Conservation (phyloP, 441 rosid genomes). For the Dalechampia spathulata region DNA sequence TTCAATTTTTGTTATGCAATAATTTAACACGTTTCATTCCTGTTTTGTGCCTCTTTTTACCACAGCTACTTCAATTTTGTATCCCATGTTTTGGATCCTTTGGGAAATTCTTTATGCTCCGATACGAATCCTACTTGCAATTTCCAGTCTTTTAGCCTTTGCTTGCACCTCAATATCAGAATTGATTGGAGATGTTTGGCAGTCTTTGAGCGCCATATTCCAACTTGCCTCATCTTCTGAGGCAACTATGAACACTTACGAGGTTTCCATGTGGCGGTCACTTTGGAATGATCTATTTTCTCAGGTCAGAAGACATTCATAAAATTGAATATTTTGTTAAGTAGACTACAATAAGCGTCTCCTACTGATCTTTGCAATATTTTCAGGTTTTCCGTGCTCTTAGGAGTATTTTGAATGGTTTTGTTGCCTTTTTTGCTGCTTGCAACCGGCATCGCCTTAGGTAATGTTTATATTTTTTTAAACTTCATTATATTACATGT, state of each 20-base stretch:
- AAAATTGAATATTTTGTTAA: not conserved
- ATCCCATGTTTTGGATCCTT: slow-evolving; percentile 53
- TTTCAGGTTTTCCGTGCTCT: slow-evolving; percentile 88
- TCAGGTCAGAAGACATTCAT: slow-evolving; percentile 42
- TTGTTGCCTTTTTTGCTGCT: slow-evolving; percentile 76
- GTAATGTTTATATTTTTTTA: slow-evolving; percentile 29
- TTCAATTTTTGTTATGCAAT: not conserved
- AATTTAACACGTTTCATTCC: not conserved
- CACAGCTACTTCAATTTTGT: slow-evolving; percentile 53
- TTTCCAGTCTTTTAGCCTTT: slow-evolving; percentile 36
- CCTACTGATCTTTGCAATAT: slow-evolving; percentile 8
- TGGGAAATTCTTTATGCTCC: slow-evolving; percentile 74
- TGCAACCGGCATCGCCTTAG: slow-evolving; percentile 98
- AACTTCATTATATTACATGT: not conserved
- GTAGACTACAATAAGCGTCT: not conserved
- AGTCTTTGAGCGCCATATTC: slow-evolving; percentile 37
- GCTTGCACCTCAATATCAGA: slow-evolving; percentile 35
- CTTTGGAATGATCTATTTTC: slow-evolving; percentile 98
- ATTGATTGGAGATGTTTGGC: slow-evolving; percentile 46
- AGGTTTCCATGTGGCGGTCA: slow-evolving; percentile 79
- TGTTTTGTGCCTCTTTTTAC: slow-evolving; percentile 9
- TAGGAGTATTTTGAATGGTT: slow-evolving; percentile 80
- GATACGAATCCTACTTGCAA: slow-evolving; percentile 48
- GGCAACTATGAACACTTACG: slow-evolving; percentile 44
- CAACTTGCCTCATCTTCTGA: slow-evolving; percentile 58